Evolutionary conservation across 768 basidiomycete species (phyloP).

Genomic region (Rhodocollybia butyracea): DNA sequence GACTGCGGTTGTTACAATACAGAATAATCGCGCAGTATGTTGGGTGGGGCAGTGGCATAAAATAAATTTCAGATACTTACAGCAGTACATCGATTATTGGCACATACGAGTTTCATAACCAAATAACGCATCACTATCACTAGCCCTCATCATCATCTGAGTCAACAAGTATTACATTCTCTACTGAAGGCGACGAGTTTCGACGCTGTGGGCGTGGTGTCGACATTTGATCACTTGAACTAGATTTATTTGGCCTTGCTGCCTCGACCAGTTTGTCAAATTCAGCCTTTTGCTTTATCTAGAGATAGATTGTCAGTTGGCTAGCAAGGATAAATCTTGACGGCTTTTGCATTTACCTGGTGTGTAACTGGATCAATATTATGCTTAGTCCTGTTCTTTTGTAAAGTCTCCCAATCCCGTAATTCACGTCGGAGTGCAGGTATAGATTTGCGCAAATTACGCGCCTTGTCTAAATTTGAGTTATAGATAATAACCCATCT

Average conservation of each 20-base stretch:
- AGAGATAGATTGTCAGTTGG: not conserved
- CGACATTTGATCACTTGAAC: not conserved
- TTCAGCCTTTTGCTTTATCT: conserved; percentile 38
- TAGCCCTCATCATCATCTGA: conserved; percentile 36
- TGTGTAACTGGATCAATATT: conserved; percentile 35
- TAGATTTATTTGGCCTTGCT: conserved; percentile 27
- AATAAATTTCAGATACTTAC: too few relatives aligned
- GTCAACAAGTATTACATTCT: conserved; percentile 30
- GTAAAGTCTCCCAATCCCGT: conserved; percentile 55
- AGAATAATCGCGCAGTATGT: too few relatives aligned
- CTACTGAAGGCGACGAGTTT: conserved; percentile 10
- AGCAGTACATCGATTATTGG: too few relatives aligned
- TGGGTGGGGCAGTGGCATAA: too few relatives aligned
- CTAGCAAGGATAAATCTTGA: not conserved
- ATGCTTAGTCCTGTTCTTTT: conserved; percentile 36
- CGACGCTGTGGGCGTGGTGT: not conserved
- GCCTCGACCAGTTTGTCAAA: conserved; percentile 36
- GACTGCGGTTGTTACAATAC: too few relatives aligned
- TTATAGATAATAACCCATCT: conserved; percentile 74
- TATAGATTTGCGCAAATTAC: conserved; percentile 39
- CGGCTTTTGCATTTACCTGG: conserved; percentile 28
- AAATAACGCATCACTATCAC: too few relatives aligned
- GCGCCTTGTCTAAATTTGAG: conserved; percentile 62
- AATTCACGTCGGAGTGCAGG: conserved; percentile 49
- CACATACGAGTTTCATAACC: too few relatives aligned